Evolutionary conservation across 352 stramenopile genomes (phyloP), one percentile per base, ranked within the genome.

Genomic region (Phytophthora chlamydospora): DNA sequence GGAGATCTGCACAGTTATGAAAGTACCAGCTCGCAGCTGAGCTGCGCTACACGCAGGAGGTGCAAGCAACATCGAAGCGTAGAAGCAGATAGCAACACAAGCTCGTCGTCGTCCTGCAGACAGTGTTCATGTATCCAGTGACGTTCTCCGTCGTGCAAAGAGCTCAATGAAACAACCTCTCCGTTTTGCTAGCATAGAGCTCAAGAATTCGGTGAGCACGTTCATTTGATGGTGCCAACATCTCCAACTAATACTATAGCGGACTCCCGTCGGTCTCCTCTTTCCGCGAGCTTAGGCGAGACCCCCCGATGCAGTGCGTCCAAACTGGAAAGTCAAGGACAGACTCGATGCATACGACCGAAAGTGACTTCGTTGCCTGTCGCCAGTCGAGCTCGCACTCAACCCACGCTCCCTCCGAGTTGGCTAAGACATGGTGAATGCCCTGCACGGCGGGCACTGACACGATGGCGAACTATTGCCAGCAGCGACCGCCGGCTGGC

Each of bases 361-460:
- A 12, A 16, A 49, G 16, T 42, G 44, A 41, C 27, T 59, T 49
- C 38, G 31, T 33, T 65, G 57, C 57, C 57, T 65, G 39, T 59
- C 57, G 24, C 43, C 14, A 51, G n/a, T 40, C 46, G 44, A 42
- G 21, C 24, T 54, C 42, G n/a, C 29, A n/a, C 16, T 24, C 39
- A 11, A 32, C 9, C 16, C 11, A 11, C 31, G 14, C n/a, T 38
- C 32, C 45, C 51, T n/a, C n/a, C n/a, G n/a, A n/a, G n/a, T n/a
- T n/a, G n/a, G n/a, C n/a, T 12, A 32, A 54, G 57, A 53, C 31
- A 14, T 32, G 29, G 13, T 48, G 48, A 56, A 24, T 16, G 38
- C 19, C 17, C 5, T 13, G 16, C 43, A 54, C 35, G 34, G 24
- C 9, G 33, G 6, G 9, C 11, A 27, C 43, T 48, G 27, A 40